phyloP scores from a whole-genome alignment of 75 land plant species.

The Sequoia sempervirens region DNA sequence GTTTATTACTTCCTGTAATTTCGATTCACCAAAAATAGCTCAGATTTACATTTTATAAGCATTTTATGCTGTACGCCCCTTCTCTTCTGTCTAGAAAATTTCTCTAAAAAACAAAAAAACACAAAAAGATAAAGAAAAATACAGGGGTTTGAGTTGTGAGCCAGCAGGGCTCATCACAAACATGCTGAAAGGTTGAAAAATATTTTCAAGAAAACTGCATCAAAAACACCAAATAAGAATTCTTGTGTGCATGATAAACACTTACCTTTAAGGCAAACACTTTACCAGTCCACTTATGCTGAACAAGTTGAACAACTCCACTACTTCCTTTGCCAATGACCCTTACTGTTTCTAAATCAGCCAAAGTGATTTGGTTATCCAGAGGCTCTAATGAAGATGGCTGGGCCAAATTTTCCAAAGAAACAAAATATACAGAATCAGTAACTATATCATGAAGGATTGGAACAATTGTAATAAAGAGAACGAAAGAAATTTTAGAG shows the following conservation, averaged over 20 bases:
- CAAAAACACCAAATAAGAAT: neutral
- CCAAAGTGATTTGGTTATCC: conserved; percentile 56
- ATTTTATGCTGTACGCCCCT: too few species aligned
- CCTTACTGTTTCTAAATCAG: conserved; percentile 61
- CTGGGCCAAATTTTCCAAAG: conserved; percentile 25
- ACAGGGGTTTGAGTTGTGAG: too few species aligned
- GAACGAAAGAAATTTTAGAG: neutral
- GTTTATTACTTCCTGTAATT: too few species aligned
- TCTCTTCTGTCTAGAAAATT: too few species aligned
- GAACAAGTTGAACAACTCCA: conserved; percentile 75
- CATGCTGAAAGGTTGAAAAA: neutral
- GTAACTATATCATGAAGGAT: conserved; percentile 21
- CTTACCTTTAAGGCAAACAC: conserved; percentile 65
- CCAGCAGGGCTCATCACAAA: too few species aligned
- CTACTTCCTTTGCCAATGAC: conserved; percentile 77
- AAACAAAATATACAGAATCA: neutral
- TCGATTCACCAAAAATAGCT: too few species aligned
- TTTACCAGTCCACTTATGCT: conserved; percentile 54
- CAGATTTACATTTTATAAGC: too few species aligned
- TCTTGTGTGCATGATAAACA: neutral
- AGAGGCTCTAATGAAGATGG: conserved; percentile 37
- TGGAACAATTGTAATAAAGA: neutral
- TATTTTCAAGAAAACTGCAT: neutral
- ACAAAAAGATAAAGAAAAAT: too few species aligned
- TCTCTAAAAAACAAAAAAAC: too few species aligned